These are phyloP conservation scores for Monoraphidium neglectum DNA, from an alignment of 139 green algal species.

Conservation along the genomic window DNA sequence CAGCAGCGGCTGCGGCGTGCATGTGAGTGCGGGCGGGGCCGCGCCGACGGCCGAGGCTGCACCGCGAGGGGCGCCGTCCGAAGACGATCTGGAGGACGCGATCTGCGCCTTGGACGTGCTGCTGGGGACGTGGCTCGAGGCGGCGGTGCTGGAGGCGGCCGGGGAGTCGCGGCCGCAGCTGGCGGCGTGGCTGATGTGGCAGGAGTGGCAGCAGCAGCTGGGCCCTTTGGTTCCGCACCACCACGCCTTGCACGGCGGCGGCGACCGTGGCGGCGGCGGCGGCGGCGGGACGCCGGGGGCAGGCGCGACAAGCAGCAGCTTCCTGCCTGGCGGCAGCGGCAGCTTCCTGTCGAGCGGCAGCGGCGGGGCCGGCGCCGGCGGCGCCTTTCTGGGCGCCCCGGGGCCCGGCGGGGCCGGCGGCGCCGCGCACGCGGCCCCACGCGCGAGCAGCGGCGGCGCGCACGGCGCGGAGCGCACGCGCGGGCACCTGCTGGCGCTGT, in stretches of 20 bases:
- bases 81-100: neutral
- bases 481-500: conserved; percentile 63
- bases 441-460: neutral
- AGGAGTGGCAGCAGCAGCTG: too few species aligned
- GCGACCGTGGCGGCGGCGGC: too few species aligned
- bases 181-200: neutral
- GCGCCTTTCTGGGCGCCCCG: neutral
- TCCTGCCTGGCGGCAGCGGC: conserved; percentile 48
- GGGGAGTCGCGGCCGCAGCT: neutral
- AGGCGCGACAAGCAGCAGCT: conserved; percentile 40
- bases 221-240: too few species aligned
- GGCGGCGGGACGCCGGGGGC: conserved; percentile 45
- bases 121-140: neutral
- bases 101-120: neutral
- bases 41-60: too few species aligned
- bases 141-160: neutral
- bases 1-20: neutral
- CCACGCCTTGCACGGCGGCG: too few species aligned
- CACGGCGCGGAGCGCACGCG: conserved; percentile 28
- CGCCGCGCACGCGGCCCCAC: neutral
- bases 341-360: conserved; percentile 36
- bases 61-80: neutral
- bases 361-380: conserved; percentile 37
- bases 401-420: neutral
- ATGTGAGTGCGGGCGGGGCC: neutral